Conservation (phyloP, 768 basidiomycete species). For the Agrocybe praecox region DNA sequence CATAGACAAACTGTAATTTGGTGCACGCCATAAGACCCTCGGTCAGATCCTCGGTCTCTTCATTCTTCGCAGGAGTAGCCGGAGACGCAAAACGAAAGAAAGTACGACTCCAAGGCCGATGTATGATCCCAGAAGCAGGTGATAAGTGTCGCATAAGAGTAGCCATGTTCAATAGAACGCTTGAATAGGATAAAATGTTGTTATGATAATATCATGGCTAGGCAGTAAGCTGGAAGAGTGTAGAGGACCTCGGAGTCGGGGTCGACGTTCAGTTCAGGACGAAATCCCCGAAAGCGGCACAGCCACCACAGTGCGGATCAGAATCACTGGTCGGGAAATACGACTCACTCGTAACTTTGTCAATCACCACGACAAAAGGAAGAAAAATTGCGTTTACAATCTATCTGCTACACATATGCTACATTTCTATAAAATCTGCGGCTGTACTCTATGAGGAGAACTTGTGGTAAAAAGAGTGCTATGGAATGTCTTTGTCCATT, state of each 20-base stretch:
- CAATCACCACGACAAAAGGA: background rate
- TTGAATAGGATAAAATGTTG: background rate
- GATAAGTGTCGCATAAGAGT: background rate
- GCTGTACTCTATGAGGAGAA: background rate
- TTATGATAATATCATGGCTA: background rate
- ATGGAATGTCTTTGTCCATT: background rate
- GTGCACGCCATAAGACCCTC: background rate
- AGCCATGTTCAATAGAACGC: background rate
- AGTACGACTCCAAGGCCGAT: background rate
- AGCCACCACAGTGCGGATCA: background rate
- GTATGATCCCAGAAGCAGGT: background rate
- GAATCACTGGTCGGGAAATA: too few relatives aligned
- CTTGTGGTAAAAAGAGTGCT: constrained; percentile 1
- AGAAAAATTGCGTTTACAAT: background rate
- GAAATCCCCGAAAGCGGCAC: background rate
- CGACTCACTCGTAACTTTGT: background rate
- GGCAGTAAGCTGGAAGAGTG: background rate
- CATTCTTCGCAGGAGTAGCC: background rate
- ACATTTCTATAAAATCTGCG: constrained; percentile 1
- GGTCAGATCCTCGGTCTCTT: background rate
- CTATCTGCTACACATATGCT: constrained; percentile 7
- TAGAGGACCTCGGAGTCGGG: background rate
- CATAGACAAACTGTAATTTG: background rate
- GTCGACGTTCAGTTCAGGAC: background rate
- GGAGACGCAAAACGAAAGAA: background rate